Percentiles rank a stretch among this genome's conserved stretches.
Evolutionary conservation across 768 basidiomycete genomes (phyloP).

Genomic region (Astraeus odoratus): DNA sequence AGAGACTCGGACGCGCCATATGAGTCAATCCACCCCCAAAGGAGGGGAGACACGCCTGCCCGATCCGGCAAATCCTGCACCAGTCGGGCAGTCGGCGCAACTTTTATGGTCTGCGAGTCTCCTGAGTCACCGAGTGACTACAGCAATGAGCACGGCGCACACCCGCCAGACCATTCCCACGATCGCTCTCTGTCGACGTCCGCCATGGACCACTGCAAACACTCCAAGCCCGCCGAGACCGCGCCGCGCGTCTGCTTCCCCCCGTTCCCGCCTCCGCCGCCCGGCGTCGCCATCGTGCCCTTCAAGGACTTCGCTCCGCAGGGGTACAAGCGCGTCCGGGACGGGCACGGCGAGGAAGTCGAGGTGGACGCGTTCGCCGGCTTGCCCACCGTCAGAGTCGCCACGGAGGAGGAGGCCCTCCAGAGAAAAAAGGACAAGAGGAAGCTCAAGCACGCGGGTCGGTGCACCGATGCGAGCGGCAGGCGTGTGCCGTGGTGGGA

Average conservation of each 20-base stretch:
- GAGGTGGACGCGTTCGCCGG: slow-evolving; percentile 22
- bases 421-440: slow-evolving; percentile 12
- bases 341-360: slow-evolving; percentile 9
- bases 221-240: no score
- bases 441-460: slow-evolving; percentile 16
- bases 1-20: no score
- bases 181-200: no score
- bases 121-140: no score
- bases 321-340: slow-evolving; percentile 13
- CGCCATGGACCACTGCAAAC: no score
- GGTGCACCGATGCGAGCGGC: slow-evolving; percentile 13
- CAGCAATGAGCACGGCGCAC: no score
- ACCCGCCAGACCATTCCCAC: no score
- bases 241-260: slow-evolving; percentile 39
- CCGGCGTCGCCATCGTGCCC: slow-evolving; percentile 35
- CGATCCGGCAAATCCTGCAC: no score
- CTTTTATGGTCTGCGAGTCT: no score
- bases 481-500: slow-evolving; percentile 26
- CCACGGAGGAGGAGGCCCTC: slow-evolving; percentile 16
- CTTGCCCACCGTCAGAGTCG: slow-evolving; percentile 21
- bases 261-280: slow-evolving; percentile 39
- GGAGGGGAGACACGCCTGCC: no score
- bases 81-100: no score
- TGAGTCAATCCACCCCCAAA: no score
- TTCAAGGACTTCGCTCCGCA: slow-evolving; percentile 34